Evolutionary conservation across 805 yeast species (phyloP).

Genomic region (Sugiyamaella qingdaonensis): DNA sequence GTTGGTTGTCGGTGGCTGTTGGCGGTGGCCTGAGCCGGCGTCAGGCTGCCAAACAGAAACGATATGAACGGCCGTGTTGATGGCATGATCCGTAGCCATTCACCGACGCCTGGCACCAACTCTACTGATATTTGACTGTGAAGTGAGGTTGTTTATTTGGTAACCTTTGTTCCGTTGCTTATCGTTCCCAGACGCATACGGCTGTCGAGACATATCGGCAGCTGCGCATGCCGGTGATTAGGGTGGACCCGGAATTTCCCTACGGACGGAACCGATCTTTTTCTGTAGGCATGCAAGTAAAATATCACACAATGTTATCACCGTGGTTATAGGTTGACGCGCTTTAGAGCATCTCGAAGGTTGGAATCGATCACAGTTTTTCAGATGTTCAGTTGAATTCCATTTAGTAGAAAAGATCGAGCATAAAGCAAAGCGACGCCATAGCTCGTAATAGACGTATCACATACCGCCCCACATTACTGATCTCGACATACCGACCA

Average conservation of each 20-base stretch:
- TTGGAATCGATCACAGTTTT: too few relatives aligned
- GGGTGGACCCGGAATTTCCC: background rate
- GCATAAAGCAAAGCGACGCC: background rate
- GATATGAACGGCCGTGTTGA: slow-evolving; percentile 24
- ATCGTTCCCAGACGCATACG: background rate
- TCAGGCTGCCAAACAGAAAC: slow-evolving; percentile 19
- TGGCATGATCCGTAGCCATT: slow-evolving; percentile 16
- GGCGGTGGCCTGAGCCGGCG: background rate
- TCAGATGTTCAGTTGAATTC: background rate
- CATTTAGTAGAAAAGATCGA: background rate
- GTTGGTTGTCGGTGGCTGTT: background rate
- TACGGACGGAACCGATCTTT: background rate
- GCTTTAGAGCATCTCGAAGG: too few relatives aligned
- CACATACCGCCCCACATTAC: background rate
- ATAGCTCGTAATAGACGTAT: background rate
- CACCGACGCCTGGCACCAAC: background rate
- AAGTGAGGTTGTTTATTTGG: background rate
- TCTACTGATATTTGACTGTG: background rate
- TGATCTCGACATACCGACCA: background rate
- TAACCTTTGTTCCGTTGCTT: background rate
- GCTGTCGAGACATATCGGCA: background rate
- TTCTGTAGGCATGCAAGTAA: too few relatives aligned
- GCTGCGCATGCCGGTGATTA: background rate
- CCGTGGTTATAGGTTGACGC: too few relatives aligned
- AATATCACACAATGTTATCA: too few relatives aligned